Evolutionary conservation across 2,329 filamentous ascomycete species (phyloP).

Genomic region (Alternaria burnsii): DNA sequence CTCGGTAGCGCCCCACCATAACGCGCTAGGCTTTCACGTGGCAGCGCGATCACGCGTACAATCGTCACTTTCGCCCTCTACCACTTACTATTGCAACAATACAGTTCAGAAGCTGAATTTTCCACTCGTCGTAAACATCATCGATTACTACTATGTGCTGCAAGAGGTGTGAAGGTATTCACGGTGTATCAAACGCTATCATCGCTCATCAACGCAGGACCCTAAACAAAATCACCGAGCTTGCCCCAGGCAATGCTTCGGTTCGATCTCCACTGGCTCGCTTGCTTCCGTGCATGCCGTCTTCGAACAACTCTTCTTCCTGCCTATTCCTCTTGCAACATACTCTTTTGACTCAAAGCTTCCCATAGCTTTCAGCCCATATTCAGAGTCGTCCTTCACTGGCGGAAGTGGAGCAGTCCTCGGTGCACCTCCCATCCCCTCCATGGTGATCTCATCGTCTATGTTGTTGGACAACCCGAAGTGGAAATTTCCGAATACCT

Average conservation of each 20-base stretch:
- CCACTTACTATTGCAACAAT: neutral
- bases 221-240: conserved; percentile 11
- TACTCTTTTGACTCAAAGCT: conserved; percentile 18
- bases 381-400: conserved; percentile 10
- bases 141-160: conserved; percentile 13
- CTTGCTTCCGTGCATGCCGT: conserved; percentile 20
- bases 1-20: conserved; percentile 14
- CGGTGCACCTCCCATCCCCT: conserved; percentile 16
- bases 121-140: conserved; percentile 9
- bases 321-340: conserved; percentile 4
- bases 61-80: neutral
- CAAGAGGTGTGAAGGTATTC: conserved; percentile 4
- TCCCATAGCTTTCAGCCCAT: conserved; percentile 8
- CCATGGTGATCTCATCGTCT: conserved; percentile 16
- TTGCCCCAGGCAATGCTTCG: conserved; percentile 27
- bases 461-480: conserved; percentile 17
- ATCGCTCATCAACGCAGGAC: conserved; percentile 15
- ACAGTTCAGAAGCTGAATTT: neutral
- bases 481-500: conserved; percentile 19
- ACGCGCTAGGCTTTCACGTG: conserved; percentile 28
- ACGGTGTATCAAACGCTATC: conserved; percentile 10
- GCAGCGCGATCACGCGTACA: conserved; percentile 16
- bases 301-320: conserved; percentile 17
- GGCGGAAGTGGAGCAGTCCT: conserved; percentile 8
- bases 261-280: conserved; percentile 24